Evolutionary conservation across 1,284 basidiomycete genomes (phyloP).

Genomic region (Laetiporus sulphureus): DNA sequence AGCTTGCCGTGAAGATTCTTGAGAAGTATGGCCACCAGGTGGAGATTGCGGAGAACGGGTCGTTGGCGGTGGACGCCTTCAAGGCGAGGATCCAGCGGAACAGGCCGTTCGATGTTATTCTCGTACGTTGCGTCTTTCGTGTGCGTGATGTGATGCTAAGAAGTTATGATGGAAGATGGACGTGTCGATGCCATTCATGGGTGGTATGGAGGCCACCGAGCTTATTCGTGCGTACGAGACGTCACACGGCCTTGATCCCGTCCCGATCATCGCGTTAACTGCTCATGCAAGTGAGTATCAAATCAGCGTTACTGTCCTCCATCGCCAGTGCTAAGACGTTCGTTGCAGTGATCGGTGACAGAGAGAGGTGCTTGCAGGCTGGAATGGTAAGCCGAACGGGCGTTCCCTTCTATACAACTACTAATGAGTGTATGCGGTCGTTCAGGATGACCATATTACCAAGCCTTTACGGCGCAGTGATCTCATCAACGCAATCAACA

Average conservation of each 20-base stretch:
- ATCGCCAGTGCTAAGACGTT: conserved; percentile 12
- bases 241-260: conserved; percentile 63
- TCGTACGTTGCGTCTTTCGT: conserved; percentile 43
- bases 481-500: conserved; percentile 71
- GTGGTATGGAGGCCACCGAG: conserved; percentile 87
- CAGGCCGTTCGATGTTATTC: conserved; percentile 81
- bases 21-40: conserved; percentile 96
- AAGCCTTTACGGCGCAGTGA: conserved; percentile 74
- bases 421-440: too few species aligned
- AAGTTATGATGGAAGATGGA: conserved; percentile 69
- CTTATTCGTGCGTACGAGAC: conserved; percentile 79
- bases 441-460: conserved; percentile 62
- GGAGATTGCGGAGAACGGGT: conserved; percentile 97
- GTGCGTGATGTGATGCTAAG: background rate
- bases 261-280: conserved; percentile 94
- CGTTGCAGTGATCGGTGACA: conserved; percentile 85
- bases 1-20: conserved; percentile 93
- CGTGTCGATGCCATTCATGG: conserved; percentile 97
- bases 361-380: conserved; percentile 87
- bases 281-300: conserved; percentile 75
- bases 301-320: background rate
- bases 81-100: conserved; percentile 68
- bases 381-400: conserved; percentile 78
- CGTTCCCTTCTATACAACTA: too few species aligned
- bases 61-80: conserved; percentile 85